Base-by-base conservation (phyloP, 2,329 filamentous ascomycete genomes). In the Colletotrichum caudatum region DNA sequence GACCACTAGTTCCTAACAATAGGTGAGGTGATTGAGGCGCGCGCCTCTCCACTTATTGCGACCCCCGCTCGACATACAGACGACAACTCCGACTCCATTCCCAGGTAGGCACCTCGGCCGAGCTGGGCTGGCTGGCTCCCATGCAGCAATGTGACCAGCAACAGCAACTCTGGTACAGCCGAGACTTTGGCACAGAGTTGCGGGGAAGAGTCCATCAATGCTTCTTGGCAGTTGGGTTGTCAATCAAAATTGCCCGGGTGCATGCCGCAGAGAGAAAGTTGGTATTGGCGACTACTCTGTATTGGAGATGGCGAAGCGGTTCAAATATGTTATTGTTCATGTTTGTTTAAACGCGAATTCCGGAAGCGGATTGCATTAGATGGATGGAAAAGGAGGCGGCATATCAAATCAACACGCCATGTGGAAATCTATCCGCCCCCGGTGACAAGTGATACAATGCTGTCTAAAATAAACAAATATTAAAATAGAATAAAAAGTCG, bases 51-150 rank as follows among this genome's bases (percentile, higher is more conserved):
- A 68, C 58, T 58, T 60, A 37, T 37, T 64, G 58, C 69, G 58
- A 63, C 37, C 69, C 69, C 69, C 53, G 69, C 69, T 71, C 69
- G 57, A 71, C 20, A 46, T 20, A 46, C 44, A 46, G 44, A 46
- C n/a, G 57, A 54, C 63, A 64, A 26, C 44, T 18, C 54, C 64
- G 48, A 50, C 46, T 39, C 59, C 51, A 63, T 58, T 70, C 58
- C 69, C 65, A 64, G 64, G 69, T 71, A 63, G 69, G 69, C 51
- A 64, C 9, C 53, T 48, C 66, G 37, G 48, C 69, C 69, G 64
- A 39, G 26, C 48, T 16, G 26, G n/a, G 35, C n/a, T 51, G 59
- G 44, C n/a, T 5, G 23, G 29, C 20, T 29, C n/a, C 12, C 14
- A 20, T 50, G 58, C 20, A 54, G 58, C 20, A 54, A n/a, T 18